Evolutionary conservation across 371 early-diverging fungal species (phyloP).

Genomic region (Actinomucor elegans): DNA sequence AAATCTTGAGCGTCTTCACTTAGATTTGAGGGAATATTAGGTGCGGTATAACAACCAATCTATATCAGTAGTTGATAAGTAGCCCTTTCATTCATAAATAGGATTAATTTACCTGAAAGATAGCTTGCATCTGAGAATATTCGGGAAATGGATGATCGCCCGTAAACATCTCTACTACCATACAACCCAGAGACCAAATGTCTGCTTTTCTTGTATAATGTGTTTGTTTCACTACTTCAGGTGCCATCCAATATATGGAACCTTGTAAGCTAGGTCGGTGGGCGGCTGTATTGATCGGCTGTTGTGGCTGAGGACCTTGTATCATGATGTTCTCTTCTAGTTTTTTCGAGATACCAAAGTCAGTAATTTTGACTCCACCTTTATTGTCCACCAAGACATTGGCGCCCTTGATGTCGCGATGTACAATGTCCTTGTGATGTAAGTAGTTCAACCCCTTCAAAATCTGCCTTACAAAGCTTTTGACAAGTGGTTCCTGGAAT

Average conservation of each 20-base stretch:
- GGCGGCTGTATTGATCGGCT: constrained; percentile 14
- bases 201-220: constrained; percentile 97
- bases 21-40: constrained; percentile 76
- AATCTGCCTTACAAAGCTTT: constrained; percentile 89
- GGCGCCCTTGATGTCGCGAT: constrained; percentile 97
- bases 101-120: constrained; percentile 72
- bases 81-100: too few species aligned
- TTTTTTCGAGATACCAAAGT: constrained; percentile 99
- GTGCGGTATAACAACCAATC: constrained; percentile 80
- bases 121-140: constrained; percentile 89
- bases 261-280: constrained; percentile 85
- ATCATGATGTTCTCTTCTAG: constrained; percentile 62
- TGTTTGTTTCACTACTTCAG: constrained; percentile 95
- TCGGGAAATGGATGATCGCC: constrained; percentile 94
- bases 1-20: constrained; percentile 77
- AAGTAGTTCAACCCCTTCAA: constrained; percentile 93
- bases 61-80: too few species aligned
- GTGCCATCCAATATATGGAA: constrained; percentile 95
- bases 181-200: constrained; percentile 98
- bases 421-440: constrained; percentile 94
- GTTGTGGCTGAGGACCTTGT: constrained; percentile 4
- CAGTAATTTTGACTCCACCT: constrained; percentile 95
- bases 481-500: constrained; percentile 82
- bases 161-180: constrained; percentile 96
- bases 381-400: constrained; percentile 92